Evolutionary conservation across 331 rosid species (phyloP).

Genomic region (Dryas integrifolia): DNA sequence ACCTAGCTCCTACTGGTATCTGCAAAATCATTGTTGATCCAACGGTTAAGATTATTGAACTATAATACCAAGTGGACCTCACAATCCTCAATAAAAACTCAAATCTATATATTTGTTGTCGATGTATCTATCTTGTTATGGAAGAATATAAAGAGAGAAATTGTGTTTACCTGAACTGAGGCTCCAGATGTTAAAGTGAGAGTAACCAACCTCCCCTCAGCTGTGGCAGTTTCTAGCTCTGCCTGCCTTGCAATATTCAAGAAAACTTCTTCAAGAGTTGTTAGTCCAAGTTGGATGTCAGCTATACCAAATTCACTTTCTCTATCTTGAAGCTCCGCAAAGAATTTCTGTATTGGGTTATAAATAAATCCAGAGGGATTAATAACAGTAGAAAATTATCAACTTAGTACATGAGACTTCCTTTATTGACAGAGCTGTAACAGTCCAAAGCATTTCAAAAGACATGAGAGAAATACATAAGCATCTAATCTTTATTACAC

Average conservation of each 20-base stretch:
- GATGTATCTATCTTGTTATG: not conserved
- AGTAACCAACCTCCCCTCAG: conserved; percentile 58
- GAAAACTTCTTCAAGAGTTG: conserved; percentile 93
- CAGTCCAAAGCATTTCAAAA: too few species aligned
- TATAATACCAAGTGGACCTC: too few species aligned
- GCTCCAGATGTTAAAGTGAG: conserved; percentile 66
- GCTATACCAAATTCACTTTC: conserved; percentile 67
- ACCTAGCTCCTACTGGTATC: conserved; percentile 77
- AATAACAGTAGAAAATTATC: not conserved
- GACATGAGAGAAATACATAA: too few species aligned
- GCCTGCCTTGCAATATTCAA: conserved; percentile 76
- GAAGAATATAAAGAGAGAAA: not conserved
- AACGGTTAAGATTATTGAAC: not conserved
- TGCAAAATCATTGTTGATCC: conserved; percentile 28
- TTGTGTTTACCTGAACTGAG: conserved; percentile 43
- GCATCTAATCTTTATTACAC: not conserved
- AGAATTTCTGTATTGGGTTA: conserved; percentile 51
- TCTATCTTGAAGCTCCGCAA: conserved; percentile 66
- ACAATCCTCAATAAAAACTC: too few species aligned
- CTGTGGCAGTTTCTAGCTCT: conserved; percentile 77
- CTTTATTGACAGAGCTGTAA: too few species aligned
- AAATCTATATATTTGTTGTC: not conserved
- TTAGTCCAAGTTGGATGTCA: conserved; percentile 74
- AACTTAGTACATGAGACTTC: not conserved
- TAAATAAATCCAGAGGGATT: not conserved